These are phyloP conservation scores for Cyathus striatus DNA, from an alignment of 768 basidiomycete genomes.

Conservation along the genomic window DNA sequence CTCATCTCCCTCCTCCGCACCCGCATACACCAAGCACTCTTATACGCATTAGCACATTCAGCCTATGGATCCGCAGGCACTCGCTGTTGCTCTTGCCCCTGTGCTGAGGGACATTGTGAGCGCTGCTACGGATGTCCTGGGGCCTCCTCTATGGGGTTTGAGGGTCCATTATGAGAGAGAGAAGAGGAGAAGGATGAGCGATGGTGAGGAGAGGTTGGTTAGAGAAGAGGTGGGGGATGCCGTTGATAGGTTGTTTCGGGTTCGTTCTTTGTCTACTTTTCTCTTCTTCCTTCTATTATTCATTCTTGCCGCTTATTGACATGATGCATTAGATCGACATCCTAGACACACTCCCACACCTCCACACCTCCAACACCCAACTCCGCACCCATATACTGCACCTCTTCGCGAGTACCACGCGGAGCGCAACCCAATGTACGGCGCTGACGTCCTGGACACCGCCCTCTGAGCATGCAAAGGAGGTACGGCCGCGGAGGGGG, in stretches of 20 bases:
- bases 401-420: slow-evolving; percentile 48
- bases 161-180: too few species aligned
- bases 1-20: slow-evolving; percentile 50
- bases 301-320: too few species aligned
- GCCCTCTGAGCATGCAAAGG: slow-evolving; percentile 45
- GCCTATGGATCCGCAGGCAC: slow-evolving; percentile 26
- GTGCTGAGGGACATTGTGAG: slow-evolving; percentile 55
- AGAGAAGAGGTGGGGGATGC: slow-evolving; percentile 50
- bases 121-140: slow-evolving; percentile 62
- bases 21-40: slow-evolving; percentile 53
- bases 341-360: slow-evolving; percentile 63
- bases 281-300: not conserved
- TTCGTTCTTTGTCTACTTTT: slow-evolving; percentile 12
- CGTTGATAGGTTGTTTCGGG: slow-evolving; percentile 58
- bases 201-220: slow-evolving; percentile 35
- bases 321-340: slow-evolving; percentile 58
- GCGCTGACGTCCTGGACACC: slow-evolving; percentile 62
- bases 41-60: slow-evolving; percentile 56
- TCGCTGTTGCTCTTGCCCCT: slow-evolving; percentile 58
- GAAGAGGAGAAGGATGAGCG: too few species aligned
- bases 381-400: slow-evolving; percentile 50
- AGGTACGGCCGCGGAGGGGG: slow-evolving; percentile 56
- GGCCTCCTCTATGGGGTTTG: slow-evolving; percentile 67
- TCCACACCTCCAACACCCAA: slow-evolving; percentile 33
- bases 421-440: slow-evolving; percentile 42